Evolutionary conservation across 2,329 filamentous ascomycete species (phyloP).

Genomic region (Gaeumannomyces tritici): DNA sequence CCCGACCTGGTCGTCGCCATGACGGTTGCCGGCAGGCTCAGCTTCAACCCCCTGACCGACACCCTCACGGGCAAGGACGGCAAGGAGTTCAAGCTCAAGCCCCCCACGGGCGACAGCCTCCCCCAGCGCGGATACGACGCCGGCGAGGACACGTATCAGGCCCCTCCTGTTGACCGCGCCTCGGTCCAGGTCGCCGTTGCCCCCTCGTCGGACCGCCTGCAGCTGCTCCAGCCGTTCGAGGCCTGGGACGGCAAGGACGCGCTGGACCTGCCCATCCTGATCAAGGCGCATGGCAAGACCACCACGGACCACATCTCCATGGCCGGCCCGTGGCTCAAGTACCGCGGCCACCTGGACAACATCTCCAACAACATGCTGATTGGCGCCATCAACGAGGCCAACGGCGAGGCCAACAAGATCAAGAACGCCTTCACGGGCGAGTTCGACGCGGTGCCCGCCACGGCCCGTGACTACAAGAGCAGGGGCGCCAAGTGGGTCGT

Average conservation of each 20-base stretch:
- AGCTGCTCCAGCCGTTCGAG: conserved; percentile 78
- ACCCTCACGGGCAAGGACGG: conserved; percentile 89
- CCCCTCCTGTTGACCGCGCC: conserved; percentile 71
- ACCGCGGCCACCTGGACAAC: conserved; percentile 97
- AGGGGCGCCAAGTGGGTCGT: conserved; percentile 96
- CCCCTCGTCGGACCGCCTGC: conserved; percentile 85
- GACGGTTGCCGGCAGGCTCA: conserved; percentile 31
- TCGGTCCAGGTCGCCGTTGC: conserved; percentile 72
- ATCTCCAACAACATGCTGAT: conserved; percentile 99
- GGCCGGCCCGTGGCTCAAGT: conserved; percentile 96
- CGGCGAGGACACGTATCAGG: conserved; percentile 90
- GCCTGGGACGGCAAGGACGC: conserved; percentile 92
- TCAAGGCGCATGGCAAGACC: conserved; percentile 95
- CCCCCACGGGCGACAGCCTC: conserved; percentile 73
- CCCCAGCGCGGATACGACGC: conserved; percentile 76
- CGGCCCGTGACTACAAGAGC: conserved; percentile 96
- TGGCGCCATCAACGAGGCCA: conserved; percentile 90
- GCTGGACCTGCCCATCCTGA: conserved; percentile 75
- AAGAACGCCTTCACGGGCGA: conserved; percentile 81
- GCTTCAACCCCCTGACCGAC: conserved; percentile 94
- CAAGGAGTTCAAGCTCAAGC: conserved; percentile 84
- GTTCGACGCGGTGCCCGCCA: conserved; percentile 81
- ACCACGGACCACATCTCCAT: conserved; percentile 97
- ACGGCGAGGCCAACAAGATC: conserved; percentile 96
- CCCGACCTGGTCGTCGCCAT: conserved; percentile 34